phyloP scores from a whole-genome alignment of 2,329 filamentous ascomycete genomes.

The Xylaria sp. region DNA sequence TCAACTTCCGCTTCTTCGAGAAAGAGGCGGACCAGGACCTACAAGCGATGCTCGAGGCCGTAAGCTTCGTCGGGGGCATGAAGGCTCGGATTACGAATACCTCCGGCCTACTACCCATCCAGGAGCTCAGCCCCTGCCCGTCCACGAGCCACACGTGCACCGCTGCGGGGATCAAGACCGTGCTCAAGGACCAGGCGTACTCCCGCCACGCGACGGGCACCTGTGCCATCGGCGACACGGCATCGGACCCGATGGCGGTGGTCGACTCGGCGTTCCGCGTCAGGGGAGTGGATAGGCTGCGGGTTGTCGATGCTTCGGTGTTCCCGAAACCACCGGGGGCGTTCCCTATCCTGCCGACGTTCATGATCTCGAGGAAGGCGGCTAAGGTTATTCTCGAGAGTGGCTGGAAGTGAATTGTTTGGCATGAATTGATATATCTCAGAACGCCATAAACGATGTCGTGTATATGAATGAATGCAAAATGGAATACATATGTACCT shows the following conservation, averaged over 20 bases:
- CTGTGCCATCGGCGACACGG: constrained; percentile 47
- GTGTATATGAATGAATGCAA: too few relatives aligned
- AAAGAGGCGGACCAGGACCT: constrained; percentile 55
- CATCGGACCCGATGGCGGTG: constrained; percentile 62
- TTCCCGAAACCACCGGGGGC: constrained; percentile 61
- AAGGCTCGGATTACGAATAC: constrained; percentile 49
- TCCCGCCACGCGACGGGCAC: constrained; percentile 45
- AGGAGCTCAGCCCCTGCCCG: constrained; percentile 37
- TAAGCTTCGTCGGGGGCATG: constrained; percentile 59
- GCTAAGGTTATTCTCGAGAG: constrained; percentile 43
- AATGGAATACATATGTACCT: too few relatives aligned
- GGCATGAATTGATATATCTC: too few relatives aligned
- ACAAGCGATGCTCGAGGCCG: constrained; percentile 44
- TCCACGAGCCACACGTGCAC: constrained; percentile 29
- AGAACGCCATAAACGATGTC: too few relatives aligned
- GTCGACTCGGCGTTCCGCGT: constrained; percentile 64
- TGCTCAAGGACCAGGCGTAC: constrained; percentile 35
- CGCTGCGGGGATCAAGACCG: constrained; percentile 42
- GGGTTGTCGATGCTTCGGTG: constrained; percentile 66
- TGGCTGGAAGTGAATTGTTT: background rate
- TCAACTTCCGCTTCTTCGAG: constrained; percentile 71
- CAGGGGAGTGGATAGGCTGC: constrained; percentile 60
- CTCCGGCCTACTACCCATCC: constrained; percentile 51
- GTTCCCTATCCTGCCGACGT: constrained; percentile 46
- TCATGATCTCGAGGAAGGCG: constrained; percentile 47